A percentile compares a stretch with the other conserved stretches of the same genome.
Evolutionary conservation across 169 alveolate genomes (phyloP).

Genomic region (Miamiensis avidus): DNA sequence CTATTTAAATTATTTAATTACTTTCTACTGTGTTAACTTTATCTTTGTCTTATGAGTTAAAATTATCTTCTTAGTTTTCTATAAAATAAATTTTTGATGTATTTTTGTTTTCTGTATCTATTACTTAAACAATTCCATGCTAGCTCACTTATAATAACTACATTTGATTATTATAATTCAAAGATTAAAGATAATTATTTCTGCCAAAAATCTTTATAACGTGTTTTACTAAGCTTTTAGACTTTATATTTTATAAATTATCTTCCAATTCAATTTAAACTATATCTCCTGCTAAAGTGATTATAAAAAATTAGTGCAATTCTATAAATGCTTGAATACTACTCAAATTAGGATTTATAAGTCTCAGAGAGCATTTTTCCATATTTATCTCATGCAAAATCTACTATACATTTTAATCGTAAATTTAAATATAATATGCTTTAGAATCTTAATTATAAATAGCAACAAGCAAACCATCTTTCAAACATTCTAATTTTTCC

Average conservation of each 20-base stretch:
- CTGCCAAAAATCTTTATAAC: not conserved
- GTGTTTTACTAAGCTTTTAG: not conserved
- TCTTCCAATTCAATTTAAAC: not conserved
- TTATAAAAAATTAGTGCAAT: not conserved
- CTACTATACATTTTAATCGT: not conserved
- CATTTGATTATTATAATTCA: not conserved
- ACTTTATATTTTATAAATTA: not conserved
- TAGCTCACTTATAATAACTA: not conserved
- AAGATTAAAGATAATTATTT: too few species aligned
- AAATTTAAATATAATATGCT: too few species aligned
- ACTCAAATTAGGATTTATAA: not conserved
- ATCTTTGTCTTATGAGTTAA: not conserved
- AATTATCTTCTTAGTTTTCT: not conserved
- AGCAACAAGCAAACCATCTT: not conserved
- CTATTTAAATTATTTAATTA: too few species aligned
- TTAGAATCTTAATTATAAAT: too few species aligned
- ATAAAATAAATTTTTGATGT: too few species aligned
- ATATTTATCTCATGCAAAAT: not conserved
- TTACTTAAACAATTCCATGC: not conserved
- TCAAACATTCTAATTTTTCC: not conserved
- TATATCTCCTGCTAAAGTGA: not conserved
- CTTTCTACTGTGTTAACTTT: not conserved
- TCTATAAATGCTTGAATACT: not conserved
- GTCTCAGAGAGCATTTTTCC: not conserved
- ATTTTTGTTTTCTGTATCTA: not conserved